Base-by-base conservation (phyloP, 2,329 filamentous ascomycete genomes). In the Neopestalotiopsis sp. region DNA sequence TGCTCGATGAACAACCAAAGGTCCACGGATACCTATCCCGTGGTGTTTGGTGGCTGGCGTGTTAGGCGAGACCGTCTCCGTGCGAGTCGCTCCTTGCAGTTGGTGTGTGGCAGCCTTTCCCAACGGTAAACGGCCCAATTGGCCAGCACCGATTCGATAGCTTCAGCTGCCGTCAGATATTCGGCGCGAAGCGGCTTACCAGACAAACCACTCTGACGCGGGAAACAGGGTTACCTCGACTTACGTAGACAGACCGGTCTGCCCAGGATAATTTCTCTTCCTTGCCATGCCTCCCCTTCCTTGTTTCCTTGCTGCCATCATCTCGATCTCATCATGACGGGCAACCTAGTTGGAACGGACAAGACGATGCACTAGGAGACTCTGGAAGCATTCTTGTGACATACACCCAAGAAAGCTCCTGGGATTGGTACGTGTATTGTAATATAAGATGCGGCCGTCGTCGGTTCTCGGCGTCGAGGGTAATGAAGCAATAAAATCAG, bases 11-110 rank as follows among this genome's bases (percentile, higher is more conserved):
- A 30, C 61, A 61, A 65, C 61, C 49, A 56, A 68, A 49, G 62
- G 61, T 61, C 34, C 45, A 61, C 32, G 61, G 61, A 65, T 34
- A 64, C 45, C 58, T 63, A 63, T 61, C 59, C 58, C 59, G 45
- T 42, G 10, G 58, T 53, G 57, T 56, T 63, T 68, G 59, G 34
- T 45, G 45, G 66, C 34, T 56, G 45, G 62, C 66, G 20, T 40
- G 59, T 67, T 10, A 53, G 20, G n/a, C 45, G 45, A 24, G 45
- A 53, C 45, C 45, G 45, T 53, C 45, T 20, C 45, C 45, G 30
- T 62, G 10, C 30, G 32, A 40, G 32, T 40, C 30, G 59, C 17
- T 34, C n/a, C 59, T 38, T 34, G 34, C 59, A 38, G 59, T 30
- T 62, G 30, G 32, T 30, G 30, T 38, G 32, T 30, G 34, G 34